Evolutionary conservation across 345 rosid genomes (phyloP).

Genomic region (Laguncularia racemosa): DNA sequence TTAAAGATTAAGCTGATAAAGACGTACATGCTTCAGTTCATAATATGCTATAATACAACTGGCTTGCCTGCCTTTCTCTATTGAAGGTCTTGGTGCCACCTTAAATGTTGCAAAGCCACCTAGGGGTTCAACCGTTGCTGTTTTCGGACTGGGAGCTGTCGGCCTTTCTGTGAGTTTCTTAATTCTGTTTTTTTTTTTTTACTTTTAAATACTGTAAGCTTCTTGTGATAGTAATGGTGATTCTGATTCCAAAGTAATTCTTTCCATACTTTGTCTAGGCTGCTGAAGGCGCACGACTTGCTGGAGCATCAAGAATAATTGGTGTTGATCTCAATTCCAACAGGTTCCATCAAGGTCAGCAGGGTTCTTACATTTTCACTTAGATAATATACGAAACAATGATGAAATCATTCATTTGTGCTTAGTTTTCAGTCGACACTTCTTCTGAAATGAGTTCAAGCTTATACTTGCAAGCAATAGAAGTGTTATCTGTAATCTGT

Average conservation of each 20-base stretch:
- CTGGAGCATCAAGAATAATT: conserved; percentile 36
- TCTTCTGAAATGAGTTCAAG: too few species aligned
- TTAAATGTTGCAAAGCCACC: conserved; percentile 37
- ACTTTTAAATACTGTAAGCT: too few species aligned
- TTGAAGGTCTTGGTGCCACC: conserved; percentile 33
- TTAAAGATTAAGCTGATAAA: too few species aligned
- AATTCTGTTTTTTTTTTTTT: too few species aligned
- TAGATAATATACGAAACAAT: not conserved
- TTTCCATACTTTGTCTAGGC: conserved; percentile 12
- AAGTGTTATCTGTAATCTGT: too few species aligned
- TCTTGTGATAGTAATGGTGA: too few species aligned
- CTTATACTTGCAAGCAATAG: too few species aligned
- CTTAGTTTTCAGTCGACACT: too few species aligned
- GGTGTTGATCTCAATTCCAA: conserved; percentile 31
- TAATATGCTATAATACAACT: not conserved
- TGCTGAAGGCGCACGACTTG: conserved; percentile 37
- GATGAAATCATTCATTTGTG: not conserved
- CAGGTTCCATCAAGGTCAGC: conserved; percentile 25
- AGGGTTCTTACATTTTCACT: not conserved
- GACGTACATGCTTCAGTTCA: not conserved
- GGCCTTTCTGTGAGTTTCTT: conserved; percentile 28
- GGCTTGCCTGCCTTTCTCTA: not conserved
- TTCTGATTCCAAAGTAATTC: too few species aligned
- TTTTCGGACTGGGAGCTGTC: conserved; percentile 42
- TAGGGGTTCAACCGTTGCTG: conserved; percentile 22